Percentiles rank a stretch among this genome's conserved stretches.
These are phyloP conservation scores for Heterobasidion parviporum DNA, from an alignment of 1,284 basidiomycete species.

Conservation along the genomic window DNA sequence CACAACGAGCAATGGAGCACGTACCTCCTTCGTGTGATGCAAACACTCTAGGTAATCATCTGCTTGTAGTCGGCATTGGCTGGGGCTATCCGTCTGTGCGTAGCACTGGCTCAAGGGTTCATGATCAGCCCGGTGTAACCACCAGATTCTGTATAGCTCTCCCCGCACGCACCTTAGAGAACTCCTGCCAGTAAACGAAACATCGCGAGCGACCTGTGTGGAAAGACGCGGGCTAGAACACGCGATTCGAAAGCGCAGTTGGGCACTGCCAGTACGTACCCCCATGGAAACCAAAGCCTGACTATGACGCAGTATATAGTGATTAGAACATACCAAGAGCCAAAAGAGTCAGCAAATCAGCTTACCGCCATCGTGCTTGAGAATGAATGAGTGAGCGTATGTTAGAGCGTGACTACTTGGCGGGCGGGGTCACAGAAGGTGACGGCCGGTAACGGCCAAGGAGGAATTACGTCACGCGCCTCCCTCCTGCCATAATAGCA, in stretches of 20 bases:
- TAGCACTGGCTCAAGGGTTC: slow-evolving; percentile 60
- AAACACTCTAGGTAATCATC: slow-evolving; percentile 94
- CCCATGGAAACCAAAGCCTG: slow-evolving; percentile 61
- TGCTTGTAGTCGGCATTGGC: slow-evolving; percentile 64
- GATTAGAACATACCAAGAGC: background rate
- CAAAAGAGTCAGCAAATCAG: slow-evolving; percentile 8
- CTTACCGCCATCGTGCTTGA: slow-evolving; percentile 26
- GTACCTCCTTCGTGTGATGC: slow-evolving; percentile 86
- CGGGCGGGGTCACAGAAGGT: no score
- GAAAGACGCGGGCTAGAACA: background rate
- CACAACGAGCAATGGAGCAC: slow-evolving; percentile 11
- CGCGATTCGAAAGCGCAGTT: background rate
- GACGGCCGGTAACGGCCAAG: no score
- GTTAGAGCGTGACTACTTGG: background rate
- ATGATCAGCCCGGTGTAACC: background rate
- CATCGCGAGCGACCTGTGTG: slow-evolving; percentile 76
- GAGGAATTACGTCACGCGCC: background rate
- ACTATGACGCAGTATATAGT: slow-evolving; percentile 18
- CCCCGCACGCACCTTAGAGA: slow-evolving; percentile 53
- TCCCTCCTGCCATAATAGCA: background rate
- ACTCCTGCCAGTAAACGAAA: slow-evolving; percentile 91
- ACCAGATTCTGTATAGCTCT: background rate
- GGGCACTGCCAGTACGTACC: slow-evolving; percentile 29
- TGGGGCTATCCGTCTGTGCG: slow-evolving; percentile 70
- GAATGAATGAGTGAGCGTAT: background rate